A percentile compares a stretch with the other conserved stretches of the same genome.
phyloP scores from a whole-genome alignment of 768 basidiomycete species.

The Auricularia heimuer region DNA sequence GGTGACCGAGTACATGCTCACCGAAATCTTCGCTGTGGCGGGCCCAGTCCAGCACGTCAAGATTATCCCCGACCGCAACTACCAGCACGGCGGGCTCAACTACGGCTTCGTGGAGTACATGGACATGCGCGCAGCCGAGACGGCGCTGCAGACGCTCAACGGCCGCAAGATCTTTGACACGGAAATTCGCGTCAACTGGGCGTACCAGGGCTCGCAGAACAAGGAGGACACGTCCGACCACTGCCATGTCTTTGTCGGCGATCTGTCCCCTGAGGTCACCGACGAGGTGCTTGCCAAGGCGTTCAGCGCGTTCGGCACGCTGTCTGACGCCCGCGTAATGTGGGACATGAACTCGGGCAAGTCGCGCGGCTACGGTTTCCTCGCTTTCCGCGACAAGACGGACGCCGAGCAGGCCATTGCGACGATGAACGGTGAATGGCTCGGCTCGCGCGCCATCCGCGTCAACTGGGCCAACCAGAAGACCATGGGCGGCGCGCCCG shows the following conservation, averaged over 20 bases:
- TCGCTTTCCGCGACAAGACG: conserved; percentile 97
- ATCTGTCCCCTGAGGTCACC: conserved; percentile 97
- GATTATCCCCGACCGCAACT: conserved; percentile 99
- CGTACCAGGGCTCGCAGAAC: conserved; percentile 95
- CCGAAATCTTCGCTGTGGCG: conserved; percentile 93
- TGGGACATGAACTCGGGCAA: conserved; percentile 99
- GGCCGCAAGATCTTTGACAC: conserved; percentile 99
- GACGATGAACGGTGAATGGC: conserved; percentile 99
- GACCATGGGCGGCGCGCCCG: conserved; percentile 55
- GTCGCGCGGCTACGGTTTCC: conserved; percentile 94
- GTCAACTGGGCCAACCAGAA: conserved; percentile 99
- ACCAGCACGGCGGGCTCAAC: conserved; percentile 98
- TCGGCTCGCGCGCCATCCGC: conserved; percentile 94
- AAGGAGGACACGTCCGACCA: conserved; percentile 98
- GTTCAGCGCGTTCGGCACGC: conserved; percentile 90
- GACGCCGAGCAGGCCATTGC: conserved; percentile 99
- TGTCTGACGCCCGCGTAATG: conserved; percentile 98
- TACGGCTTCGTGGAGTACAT: conserved; percentile 99
- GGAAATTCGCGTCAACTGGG: conserved; percentile 99
- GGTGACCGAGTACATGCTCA: conserved; percentile 98
- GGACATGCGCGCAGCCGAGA: conserved; percentile 97
- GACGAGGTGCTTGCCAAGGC: conserved; percentile 95
- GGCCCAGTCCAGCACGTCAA: conserved; percentile 98
- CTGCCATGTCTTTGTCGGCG: conserved; percentile 99
- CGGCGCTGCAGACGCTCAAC: conserved; percentile 95